Evolutionary conservation across 2,329 filamentous ascomycete species (phyloP).

Genomic region (Chaetomiaceae sp.): DNA sequence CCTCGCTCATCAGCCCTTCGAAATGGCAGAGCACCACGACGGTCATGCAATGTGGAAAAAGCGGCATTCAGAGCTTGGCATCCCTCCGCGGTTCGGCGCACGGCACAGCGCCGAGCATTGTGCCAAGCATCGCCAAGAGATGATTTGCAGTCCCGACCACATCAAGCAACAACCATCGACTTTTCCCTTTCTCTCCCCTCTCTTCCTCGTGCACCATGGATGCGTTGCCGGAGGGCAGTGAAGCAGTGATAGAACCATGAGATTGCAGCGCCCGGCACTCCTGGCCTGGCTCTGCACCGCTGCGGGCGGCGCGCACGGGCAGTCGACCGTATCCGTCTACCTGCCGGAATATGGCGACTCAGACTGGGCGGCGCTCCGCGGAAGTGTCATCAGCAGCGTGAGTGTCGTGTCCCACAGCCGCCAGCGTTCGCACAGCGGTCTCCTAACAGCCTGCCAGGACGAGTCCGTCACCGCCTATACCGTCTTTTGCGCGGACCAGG

Average conservation of each 20-base stretch:
- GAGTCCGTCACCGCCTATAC: conserved; percentile 42
- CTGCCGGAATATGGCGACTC: conserved; percentile 40
- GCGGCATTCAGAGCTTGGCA: conserved; percentile 8
- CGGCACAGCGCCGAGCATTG: conserved; percentile 13
- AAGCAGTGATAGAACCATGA: conserved; percentile 12
- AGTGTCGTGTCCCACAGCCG: conserved; percentile 13
- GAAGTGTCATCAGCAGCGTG: conserved; percentile 44
- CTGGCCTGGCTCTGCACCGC: conserved; percentile 16
- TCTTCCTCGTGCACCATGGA: conserved; percentile 4
- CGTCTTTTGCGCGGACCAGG: conserved; percentile 44
- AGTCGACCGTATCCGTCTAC: conserved; percentile 42
- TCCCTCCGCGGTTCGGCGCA: conserved; percentile 2
- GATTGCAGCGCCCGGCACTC: conserved; percentile 8
- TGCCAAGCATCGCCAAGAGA: conserved; percentile 17
- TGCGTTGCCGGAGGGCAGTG: not conserved
- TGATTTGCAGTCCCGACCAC: conserved; percentile 9
- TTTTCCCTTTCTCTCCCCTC: conserved; percentile 1
- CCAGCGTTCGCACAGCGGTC: not conserved
- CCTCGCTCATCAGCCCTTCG: not conserved
- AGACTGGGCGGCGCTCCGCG: conserved; percentile 43
- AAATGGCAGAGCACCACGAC: too few species aligned
- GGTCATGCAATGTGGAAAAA: too few species aligned
- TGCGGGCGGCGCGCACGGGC: conserved; percentile 5
- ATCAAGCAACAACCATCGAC: conserved; percentile 4
- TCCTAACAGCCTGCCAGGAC: conserved; percentile 31